phyloP scores from a whole-genome alignment of 148 eudicot species.

The Rhododendron ovatum region DNA sequence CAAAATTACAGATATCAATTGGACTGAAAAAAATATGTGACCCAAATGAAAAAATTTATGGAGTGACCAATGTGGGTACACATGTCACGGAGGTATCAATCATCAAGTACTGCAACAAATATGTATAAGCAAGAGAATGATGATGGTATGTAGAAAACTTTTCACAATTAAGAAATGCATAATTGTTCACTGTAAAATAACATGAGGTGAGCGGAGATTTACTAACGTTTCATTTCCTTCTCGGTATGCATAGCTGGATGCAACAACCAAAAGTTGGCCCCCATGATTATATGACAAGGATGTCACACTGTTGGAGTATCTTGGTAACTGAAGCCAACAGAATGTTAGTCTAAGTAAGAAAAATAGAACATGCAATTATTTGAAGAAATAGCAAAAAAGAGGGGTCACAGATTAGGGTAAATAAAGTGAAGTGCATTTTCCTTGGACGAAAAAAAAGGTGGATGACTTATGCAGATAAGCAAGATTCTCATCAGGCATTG shows the following conservation, averaged over 20 bases:
- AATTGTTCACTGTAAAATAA: neutral
- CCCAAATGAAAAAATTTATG: neutral
- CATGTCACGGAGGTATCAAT: neutral
- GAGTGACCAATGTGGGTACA: neutral
- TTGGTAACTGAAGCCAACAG: slow-evolving; percentile 48
- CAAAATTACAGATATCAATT: neutral
- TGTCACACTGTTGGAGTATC: slow-evolving; percentile 58
- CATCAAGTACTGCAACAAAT: neutral
- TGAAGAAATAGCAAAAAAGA: neutral
- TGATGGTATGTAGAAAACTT: neutral
- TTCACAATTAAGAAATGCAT: neutral
- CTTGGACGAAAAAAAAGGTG: neutral
- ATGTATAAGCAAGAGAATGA: neutral
- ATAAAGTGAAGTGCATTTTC: neutral
- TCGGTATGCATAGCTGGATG: slow-evolving; percentile 63
- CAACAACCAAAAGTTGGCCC: slow-evolving; percentile 77
- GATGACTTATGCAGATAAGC: neutral
- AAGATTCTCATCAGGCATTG: neutral
- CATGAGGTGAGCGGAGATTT: neutral
- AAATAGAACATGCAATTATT: neutral
- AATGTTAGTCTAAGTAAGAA: neutral
- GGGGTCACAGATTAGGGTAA: neutral
- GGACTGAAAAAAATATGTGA: neutral
- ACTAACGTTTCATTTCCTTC: slow-evolving; percentile 83
- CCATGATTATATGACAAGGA: slow-evolving; percentile 65